Base-by-base conservation (phyloP, 2,329 filamentous ascomycete genomes). In the Aaosphaeria pasadenensis region DNA sequence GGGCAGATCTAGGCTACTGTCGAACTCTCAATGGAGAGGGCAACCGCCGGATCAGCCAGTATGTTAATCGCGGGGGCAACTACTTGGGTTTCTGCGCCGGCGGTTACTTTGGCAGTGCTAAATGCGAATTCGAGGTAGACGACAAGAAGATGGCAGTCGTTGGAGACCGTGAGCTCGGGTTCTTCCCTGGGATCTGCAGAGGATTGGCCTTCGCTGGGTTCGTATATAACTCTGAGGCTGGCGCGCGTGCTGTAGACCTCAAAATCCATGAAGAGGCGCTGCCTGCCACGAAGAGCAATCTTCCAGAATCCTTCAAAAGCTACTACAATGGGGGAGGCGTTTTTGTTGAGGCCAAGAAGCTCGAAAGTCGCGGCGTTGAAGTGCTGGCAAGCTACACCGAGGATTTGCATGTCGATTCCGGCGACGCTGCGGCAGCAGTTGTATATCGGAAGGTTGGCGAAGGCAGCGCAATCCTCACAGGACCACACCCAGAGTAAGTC, bases 251-350 rank as follows among this genome's bases (percentile, higher is more conserved):
- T 2, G 84, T 84, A 1, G 77, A 80, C 48, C 58, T 97, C 41
- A 79, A 77, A 45, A 83, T 94, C 9, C 75, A 81, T 9, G 83
- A 82, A 54, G 77, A 76, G 2, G 74, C 77, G 0, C 82, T 95
- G 50, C 69, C 72, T 0, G 62, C 60, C 5, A 64, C 59, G 0
- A 67, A 66, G 39, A 78, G 75, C 0, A 71, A 73, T 4, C 66
- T 87, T 1, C 81, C 85, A 0, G 78, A 83, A 1, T 74, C 77
- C 1, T 89, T 95, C 50, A 76, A 79, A 45, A 86, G 84, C 11
- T 99, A 99, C 66, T 96, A 92, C 69, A 99, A 99, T 59, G 94
- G 94, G 1, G 94, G 94, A 1, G 91, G 94, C 4, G 84, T 95
- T 1, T 99, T 97, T 73, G 89, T 96, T 1, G 86, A 94, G 71